These are phyloP conservation scores for Cercospora berteroae DNA, from an alignment of 2,329 filamentous ascomycete species.

Conservation along the genomic window DNA sequence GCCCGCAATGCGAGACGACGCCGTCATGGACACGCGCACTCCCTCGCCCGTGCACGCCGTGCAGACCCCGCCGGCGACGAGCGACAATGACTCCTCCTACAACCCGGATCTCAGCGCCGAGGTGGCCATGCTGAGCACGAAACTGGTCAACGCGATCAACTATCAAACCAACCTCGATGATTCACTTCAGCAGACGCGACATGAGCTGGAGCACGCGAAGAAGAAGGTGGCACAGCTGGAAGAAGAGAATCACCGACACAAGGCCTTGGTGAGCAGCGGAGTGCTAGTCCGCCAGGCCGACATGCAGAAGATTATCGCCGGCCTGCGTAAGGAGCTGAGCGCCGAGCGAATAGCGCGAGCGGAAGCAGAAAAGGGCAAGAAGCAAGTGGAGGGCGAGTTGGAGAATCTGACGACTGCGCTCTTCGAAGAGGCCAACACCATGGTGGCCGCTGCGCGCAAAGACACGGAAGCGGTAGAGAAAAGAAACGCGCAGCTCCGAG, in stretches of 20 bases:
- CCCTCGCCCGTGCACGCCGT: slow-evolving; percentile 36
- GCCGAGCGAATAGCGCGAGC: slow-evolving; percentile 44
- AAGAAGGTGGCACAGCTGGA: slow-evolving; percentile 69
- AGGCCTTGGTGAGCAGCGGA: slow-evolving; percentile 67
- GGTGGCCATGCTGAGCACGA: slow-evolving; percentile 86
- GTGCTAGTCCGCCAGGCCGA: slow-evolving; percentile 72
- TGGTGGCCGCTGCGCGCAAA: slow-evolving; percentile 86
- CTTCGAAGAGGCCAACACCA: slow-evolving; percentile 98
- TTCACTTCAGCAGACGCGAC: slow-evolving; percentile 73
- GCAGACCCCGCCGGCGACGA: slow-evolving; percentile 6
- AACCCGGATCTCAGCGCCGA: slow-evolving; percentile 68
- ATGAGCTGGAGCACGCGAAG: slow-evolving; percentile 74
- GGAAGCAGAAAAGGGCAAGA: slow-evolving; percentile 64
- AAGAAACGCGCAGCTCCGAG: slow-evolving; percentile 81
- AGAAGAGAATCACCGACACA: slow-evolving; percentile 64
- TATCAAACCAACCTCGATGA: slow-evolving; percentile 92
- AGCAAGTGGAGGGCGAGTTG: slow-evolving; percentile 85
- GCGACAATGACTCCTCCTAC: slow-evolving; percentile 27
- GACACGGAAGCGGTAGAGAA: slow-evolving; percentile 75
- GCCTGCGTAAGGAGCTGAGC: slow-evolving; percentile 43
- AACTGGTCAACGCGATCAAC: slow-evolving; percentile 96
- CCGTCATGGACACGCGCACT: slow-evolving; percentile 45
- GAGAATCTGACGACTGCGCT: slow-evolving; percentile 86
- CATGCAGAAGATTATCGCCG: slow-evolving; percentile 57
- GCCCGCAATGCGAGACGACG: slow-evolving; percentile 25